Evolutionary conservation across 2,329 filamentous ascomycete genomes (phyloP).

Genomic region (Diplodia seriata): DNA sequence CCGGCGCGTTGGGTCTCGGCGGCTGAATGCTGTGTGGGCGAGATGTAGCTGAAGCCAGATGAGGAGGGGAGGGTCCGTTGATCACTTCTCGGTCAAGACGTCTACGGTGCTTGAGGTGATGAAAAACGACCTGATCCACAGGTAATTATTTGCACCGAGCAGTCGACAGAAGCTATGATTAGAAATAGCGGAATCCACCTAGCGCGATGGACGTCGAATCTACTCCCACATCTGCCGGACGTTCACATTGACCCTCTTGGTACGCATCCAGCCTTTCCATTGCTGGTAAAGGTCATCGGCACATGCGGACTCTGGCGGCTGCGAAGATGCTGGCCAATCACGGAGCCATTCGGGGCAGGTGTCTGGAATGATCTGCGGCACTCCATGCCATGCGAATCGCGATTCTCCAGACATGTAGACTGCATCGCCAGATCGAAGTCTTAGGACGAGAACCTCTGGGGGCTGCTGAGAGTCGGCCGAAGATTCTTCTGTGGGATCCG

Average conservation of each 20-base stretch:
- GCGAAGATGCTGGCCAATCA: constrained; percentile 70
- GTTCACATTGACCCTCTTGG: constrained; percentile 90
- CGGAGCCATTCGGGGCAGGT: constrained; percentile 79
- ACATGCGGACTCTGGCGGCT: not conserved
- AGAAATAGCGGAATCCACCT: not conserved
- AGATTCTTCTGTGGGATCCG: constrained; percentile 48
- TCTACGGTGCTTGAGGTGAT: not conserved
- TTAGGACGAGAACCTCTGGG: constrained; percentile 59
- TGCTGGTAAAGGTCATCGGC: constrained; percentile 58
- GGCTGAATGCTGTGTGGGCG: not conserved
- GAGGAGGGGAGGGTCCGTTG: not conserved
- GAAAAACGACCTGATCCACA: not conserved
- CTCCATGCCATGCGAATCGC: constrained; percentile 92
- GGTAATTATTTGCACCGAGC: not conserved
- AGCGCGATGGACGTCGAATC: not conserved
- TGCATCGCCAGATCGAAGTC: constrained; percentile 83
- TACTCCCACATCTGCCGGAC: constrained; percentile 82
- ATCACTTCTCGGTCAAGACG: not conserved
- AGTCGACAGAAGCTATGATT: not conserved
- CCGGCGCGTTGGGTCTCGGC: not conserved
- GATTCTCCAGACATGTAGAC: constrained; percentile 86
- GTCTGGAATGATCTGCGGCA: constrained; percentile 80
- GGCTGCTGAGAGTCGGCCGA: constrained; percentile 39
- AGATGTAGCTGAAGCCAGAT: not conserved
- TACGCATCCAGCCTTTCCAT: constrained; percentile 87